Conservation (phyloP, 306 rosid genomes). For the Cicer chorassanicum region DNA sequence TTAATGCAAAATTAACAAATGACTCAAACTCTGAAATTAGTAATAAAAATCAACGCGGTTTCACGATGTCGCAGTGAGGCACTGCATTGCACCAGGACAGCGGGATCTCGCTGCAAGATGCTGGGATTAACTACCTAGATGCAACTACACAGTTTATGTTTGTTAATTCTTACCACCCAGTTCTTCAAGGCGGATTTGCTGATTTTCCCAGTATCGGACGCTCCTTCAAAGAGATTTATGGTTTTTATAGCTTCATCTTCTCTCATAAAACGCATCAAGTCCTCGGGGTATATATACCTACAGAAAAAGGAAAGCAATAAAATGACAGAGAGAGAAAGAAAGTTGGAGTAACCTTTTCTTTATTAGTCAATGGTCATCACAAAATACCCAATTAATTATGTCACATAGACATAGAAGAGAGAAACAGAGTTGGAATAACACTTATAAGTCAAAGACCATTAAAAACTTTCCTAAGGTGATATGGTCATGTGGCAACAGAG, state of each 20-base stretch:
- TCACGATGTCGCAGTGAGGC: too few species aligned
- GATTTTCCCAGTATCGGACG: conserved; percentile 59
- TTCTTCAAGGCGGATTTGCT: conserved; percentile 78
- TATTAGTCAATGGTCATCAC: not conserved
- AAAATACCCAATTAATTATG: not conserved
- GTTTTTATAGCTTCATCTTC: conserved; percentile 78
- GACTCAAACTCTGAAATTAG: too few species aligned
- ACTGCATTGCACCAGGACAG: too few species aligned
- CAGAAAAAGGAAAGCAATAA: conserved; percentile 28
- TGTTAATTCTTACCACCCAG: conserved; percentile 80
- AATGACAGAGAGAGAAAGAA: not conserved
- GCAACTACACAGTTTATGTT: not conserved
- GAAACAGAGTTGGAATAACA: not conserved
- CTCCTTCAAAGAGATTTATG: conserved; percentile 82
- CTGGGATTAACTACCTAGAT: too few species aligned
- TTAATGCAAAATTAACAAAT: too few species aligned
- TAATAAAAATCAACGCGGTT: too few species aligned
- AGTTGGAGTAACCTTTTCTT: not conserved
- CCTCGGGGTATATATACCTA: conserved; percentile 66
- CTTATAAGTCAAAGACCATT: not conserved
- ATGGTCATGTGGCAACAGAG: not conserved
- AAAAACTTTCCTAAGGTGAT: not conserved
- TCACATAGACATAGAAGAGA: not conserved
- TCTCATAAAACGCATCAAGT: conserved; percentile 79
- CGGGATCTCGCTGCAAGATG: too few species aligned